Conservation (phyloP, 192 early-diverging fungal genomes). For the Mortierella hygrophila region DNA sequence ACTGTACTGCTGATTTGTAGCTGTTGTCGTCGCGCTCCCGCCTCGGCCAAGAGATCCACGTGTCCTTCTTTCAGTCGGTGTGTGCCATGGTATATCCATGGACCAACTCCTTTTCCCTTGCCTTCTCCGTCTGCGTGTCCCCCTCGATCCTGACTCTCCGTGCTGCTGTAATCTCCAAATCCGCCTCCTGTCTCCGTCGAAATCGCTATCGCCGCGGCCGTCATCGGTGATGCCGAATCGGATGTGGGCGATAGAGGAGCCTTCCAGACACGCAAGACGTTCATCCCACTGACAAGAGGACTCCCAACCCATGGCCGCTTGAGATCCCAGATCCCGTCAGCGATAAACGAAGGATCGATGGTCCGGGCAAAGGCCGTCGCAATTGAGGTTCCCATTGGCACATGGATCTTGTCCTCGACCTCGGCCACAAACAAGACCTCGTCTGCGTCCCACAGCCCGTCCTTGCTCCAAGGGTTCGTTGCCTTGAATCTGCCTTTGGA, state of each 20-base stretch:
- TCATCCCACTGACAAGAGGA: slow-evolving; percentile 56
- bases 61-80: slow-evolving; percentile 35
- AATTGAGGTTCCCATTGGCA: slow-evolving; percentile 31
- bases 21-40: neutral
- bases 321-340: slow-evolving; percentile 32
- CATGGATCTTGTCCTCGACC: slow-evolving; percentile 33
- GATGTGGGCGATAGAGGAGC: neutral
- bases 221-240: neutral
- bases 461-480: slow-evolving; percentile 29
- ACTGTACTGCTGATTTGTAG: neutral
- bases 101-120: neutral
- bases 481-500: slow-evolving; percentile 53
- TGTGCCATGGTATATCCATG: slow-evolving; percentile 32
- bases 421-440: slow-evolving; percentile 56
- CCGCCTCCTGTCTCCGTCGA: neutral
- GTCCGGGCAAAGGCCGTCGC: slow-evolving; percentile 36
- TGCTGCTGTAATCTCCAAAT: neutral
- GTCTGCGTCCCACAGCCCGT: slow-evolving; percentile 48
- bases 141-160: neutral
- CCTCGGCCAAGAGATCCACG: neutral
- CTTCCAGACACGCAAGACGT: slow-evolving; percentile 47
- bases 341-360: slow-evolving; percentile 56
- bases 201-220: neutral
- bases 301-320: slow-evolving; percentile 54
- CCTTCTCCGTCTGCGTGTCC: neutral